A percentile compares a stretch with the other conserved stretches of the same genome.
Evolutionary conservation across 2,329 filamentous ascomycete species (phyloP).

Genomic region (Scedosporium boydii): DNA sequence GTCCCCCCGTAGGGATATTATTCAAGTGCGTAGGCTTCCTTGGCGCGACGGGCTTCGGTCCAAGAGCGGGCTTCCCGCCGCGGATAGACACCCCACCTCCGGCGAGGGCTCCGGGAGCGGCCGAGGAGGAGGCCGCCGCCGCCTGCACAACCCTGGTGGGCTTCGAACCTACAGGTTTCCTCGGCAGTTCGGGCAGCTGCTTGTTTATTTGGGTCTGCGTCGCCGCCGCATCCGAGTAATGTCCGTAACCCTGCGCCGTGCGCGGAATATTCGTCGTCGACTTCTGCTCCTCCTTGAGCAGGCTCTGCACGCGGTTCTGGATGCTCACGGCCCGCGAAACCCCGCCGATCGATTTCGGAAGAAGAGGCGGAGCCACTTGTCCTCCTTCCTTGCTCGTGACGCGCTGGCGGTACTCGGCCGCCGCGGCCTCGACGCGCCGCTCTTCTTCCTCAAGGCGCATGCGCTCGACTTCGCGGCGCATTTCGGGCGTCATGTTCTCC

Average conservation of each 20-base stretch:
- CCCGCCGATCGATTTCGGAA: slow-evolving; percentile 47
- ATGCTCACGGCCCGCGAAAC: slow-evolving; percentile 69
- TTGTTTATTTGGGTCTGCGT: slow-evolving; percentile 27
- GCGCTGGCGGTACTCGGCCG: slow-evolving; percentile 75
- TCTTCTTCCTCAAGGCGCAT: slow-evolving; percentile 78
- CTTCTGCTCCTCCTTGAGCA: slow-evolving; percentile 69
- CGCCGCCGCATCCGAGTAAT: slow-evolving; percentile 56
- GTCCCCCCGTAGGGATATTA: slow-evolving; percentile 36
- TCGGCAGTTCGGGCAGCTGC: slow-evolving; percentile 33
- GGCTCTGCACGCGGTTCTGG: slow-evolving; percentile 78
- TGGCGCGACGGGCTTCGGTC: slow-evolving; percentile 40
- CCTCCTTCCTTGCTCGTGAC: slow-evolving; percentile 44
- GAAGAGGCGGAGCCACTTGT: slow-evolving; percentile 25
- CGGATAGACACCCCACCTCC: neutral
- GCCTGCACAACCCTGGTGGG: slow-evolving; percentile 14
- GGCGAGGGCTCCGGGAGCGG: neutral
- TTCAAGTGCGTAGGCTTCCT: slow-evolving; percentile 55
- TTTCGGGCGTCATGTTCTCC: slow-evolving; percentile 73
- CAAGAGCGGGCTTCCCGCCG: neutral
- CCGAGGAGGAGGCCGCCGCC: too few species aligned
- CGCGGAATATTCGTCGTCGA: slow-evolving; percentile 45
- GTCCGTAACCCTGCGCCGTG: slow-evolving; percentile 84
- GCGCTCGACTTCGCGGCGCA: slow-evolving; percentile 82
- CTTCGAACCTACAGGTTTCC: slow-evolving; percentile 35
- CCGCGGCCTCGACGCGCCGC: slow-evolving; percentile 76